These are phyloP conservation scores for Yarrowia sp. DNA, from an alignment of 805 yeast species.

Conservation along the genomic window DNA sequence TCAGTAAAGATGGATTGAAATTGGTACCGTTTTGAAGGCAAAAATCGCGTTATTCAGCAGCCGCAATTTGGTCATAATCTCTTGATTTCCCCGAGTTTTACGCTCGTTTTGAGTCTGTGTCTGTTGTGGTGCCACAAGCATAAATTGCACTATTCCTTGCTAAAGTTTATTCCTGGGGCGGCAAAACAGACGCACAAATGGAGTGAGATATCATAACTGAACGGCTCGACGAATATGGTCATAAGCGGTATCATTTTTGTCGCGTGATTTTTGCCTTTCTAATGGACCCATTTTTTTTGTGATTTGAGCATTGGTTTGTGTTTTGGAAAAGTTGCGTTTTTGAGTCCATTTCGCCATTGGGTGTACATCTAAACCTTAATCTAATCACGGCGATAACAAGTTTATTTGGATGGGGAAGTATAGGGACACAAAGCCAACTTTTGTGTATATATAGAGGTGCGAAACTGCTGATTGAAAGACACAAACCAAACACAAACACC, in stretches of 20 bases:
- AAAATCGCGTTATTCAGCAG: not conserved
- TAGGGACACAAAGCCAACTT: too few species aligned
- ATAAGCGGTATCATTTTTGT: not conserved
- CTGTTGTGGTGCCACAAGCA: not conserved
- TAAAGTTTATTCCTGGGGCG: not conserved
- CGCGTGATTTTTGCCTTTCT: not conserved
- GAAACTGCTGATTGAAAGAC: too few species aligned
- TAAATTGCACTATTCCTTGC: not conserved
- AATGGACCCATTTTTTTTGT: too few species aligned
- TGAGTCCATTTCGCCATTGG: not conserved
- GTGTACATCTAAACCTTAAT: not conserved
- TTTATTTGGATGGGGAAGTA: too few species aligned
- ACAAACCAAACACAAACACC: not conserved
- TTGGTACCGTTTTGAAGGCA: not conserved
- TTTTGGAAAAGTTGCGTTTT: too few species aligned
- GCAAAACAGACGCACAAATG: too few species aligned
- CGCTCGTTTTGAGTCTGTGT: too few species aligned
- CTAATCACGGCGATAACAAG: not conserved
- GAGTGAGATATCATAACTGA: too few species aligned
- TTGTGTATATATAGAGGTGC: not conserved
- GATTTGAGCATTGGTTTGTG: not conserved
- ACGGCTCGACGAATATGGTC: not conserved
- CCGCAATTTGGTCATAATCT: not conserved
- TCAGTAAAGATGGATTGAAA: too few species aligned
- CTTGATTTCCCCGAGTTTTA: not conserved